Percentiles rank a stretch among this genome's conserved stretches.
Evolutionary conservation across 1,139 yeast species (phyloP).

Genomic region (Saccharomyces hybrid): DNA sequence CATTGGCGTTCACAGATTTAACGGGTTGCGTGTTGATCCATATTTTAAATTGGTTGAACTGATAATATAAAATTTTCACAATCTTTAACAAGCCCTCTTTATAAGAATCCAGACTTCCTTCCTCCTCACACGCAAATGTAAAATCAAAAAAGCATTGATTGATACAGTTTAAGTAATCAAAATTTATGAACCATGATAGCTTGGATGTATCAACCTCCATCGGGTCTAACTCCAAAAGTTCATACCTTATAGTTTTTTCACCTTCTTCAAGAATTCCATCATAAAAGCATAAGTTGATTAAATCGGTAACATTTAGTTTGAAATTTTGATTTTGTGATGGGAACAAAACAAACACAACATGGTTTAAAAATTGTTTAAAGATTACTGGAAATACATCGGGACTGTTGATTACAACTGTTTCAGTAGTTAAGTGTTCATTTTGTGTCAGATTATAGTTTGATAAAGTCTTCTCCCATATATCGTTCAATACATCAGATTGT

Average conservation of each 20-base stretch:
- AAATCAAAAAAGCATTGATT: constrained; percentile 30
- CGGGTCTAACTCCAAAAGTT: constrained; percentile 23
- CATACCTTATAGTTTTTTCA: constrained; percentile 37
- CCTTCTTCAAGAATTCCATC: constrained; percentile 38
- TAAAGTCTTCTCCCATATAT: constrained; percentile 18
- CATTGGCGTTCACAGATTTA: constrained; percentile 7
- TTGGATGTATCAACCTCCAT: constrained; percentile 23
- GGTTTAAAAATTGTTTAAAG: constrained; percentile 35
- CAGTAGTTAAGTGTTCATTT: constrained; percentile 3
- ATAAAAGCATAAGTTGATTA: constrained; percentile 37
- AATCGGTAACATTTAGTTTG: constrained; percentile 31
- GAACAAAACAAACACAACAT: constrained; percentile 12
- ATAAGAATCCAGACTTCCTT: constrained; percentile 1
- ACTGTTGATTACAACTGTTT: constrained; percentile 25
- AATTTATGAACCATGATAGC: constrained; percentile 33
- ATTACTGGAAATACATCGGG: constrained; percentile 35
- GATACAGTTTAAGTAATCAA: constrained; percentile 21
- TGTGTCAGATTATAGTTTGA: constrained; percentile 7
- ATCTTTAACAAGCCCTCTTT: constrained; percentile 24
- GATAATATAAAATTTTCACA: constrained; percentile 33
- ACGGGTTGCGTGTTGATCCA: constrained; percentile 26
- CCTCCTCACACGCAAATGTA: constrained; percentile 13
- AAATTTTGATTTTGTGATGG: constrained; percentile 24
- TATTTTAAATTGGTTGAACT: constrained; percentile 29
- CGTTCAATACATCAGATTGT: constrained; percentile 14